These are phyloP conservation scores for Sordaria brevicollis DNA, from an alignment of 495 filamentous ascomycete species.

Conservation along the genomic window DNA sequence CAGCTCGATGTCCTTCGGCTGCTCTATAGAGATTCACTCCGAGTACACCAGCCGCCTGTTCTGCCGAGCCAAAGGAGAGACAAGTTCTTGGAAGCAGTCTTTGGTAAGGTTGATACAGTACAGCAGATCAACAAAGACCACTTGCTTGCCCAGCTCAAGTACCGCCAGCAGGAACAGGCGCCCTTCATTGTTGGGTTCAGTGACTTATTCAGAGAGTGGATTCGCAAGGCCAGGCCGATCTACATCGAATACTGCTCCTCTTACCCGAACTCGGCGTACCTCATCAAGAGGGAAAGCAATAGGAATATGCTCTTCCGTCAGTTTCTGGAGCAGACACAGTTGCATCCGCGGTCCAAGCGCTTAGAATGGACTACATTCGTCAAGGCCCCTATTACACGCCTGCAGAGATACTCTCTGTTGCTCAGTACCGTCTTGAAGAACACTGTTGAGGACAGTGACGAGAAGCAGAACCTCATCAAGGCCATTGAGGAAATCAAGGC, in stretches of 20 bases:
- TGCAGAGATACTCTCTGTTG: constrained; percentile 84
- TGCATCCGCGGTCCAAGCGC: constrained; percentile 72
- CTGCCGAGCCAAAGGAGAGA: constrained; percentile 62
- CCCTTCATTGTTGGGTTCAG: constrained; percentile 91
- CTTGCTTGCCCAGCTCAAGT: constrained; percentile 91
- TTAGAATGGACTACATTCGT: constrained; percentile 91
- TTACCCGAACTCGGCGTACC: constrained; percentile 73
- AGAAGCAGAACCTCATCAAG: constrained; percentile 73
- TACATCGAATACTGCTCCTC: constrained; percentile 90
- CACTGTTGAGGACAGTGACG: constrained; percentile 74
- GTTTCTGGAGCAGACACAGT: constrained; percentile 70
- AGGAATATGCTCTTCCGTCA: constrained; percentile 77
- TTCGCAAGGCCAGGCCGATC: constrained; percentile 77
- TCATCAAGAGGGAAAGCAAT: constrained; percentile 75
- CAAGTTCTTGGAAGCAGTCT: constrained; percentile 75
- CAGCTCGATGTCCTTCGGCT: constrained; percentile 74
- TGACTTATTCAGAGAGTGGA: constrained; percentile 98
- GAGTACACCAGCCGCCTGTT: constrained; percentile 64
- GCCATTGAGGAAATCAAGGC: constrained; percentile 93
- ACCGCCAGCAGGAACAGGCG: constrained; percentile 92
- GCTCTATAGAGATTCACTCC: constrained; percentile 78
- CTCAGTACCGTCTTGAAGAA: constrained; percentile 75
- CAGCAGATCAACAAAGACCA: constrained; percentile 89
- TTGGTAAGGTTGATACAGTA: constrained; percentile 81
- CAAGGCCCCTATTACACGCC: constrained; percentile 82